Conservation (phyloP, 2,329 filamentous ascomycete genomes). For the Penicillium aurantiogriseum region DNA sequence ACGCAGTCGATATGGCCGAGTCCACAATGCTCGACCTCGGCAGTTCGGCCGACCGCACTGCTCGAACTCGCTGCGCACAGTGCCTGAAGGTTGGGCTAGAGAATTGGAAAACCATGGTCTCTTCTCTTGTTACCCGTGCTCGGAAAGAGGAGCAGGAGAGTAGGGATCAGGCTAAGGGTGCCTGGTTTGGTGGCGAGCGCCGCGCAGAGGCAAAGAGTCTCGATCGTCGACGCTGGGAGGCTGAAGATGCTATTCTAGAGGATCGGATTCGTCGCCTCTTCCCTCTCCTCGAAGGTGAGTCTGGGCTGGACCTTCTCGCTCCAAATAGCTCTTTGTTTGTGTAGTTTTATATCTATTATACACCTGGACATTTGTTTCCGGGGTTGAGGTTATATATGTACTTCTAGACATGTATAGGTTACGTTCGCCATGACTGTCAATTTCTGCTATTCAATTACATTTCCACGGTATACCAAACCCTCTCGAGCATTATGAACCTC, state of each 20-base stretch:
- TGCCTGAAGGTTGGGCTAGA: constrained; percentile 73
- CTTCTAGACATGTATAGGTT: background rate
- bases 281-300: constrained; percentile 34
- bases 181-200: constrained; percentile 37
- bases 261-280: constrained; percentile 34
- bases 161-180: constrained; percentile 31
- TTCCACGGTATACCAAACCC: background rate
- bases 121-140: constrained; percentile 54
- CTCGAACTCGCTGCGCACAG: constrained; percentile 66
- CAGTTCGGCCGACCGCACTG: constrained; percentile 33
- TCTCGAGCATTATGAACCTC: background rate
- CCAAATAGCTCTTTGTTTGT: constrained; percentile 33
- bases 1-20: constrained; percentile 79
- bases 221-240: constrained; percentile 40
- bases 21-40: constrained; percentile 50
- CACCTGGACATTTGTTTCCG: background rate
- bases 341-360: constrained; percentile 5
- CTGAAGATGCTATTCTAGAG: constrained; percentile 40
- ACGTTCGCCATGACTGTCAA: background rate
- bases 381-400: background rate
- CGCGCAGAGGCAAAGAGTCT: constrained; percentile 28
- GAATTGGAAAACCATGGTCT: constrained; percentile 83
- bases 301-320: constrained; percentile 28
- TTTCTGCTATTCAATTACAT: background rate
- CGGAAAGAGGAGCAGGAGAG: constrained; percentile 38